Evolutionary conservation across 179 eudicot species (phyloP).

Genomic region (Beta macrorhiza): DNA sequence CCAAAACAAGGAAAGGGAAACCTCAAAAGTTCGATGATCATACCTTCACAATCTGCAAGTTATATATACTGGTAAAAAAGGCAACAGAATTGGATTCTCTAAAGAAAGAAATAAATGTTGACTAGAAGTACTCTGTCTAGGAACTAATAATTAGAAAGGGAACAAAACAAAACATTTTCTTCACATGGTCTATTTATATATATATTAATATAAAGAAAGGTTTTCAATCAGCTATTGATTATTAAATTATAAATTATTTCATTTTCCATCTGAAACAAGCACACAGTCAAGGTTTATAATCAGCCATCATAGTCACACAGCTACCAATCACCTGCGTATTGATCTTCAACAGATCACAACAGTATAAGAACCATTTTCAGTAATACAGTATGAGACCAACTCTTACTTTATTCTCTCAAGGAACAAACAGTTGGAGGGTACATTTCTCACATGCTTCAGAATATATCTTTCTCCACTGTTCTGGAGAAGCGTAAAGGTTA

Average conservation of each 20-base stretch:
- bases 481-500: constrained; percentile 3
- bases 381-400: neutral
- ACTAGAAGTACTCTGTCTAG: neutral
- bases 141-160: constrained; percentile 2
- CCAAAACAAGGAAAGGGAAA: constrained; percentile 14
- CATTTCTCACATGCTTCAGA: constrained; percentile 17
- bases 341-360: constrained; percentile 8
- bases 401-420: neutral
- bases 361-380: neutral
- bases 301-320: constrained; percentile 5
- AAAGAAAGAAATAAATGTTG: constrained; percentile 30
- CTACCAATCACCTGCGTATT: neutral
- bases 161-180: neutral
- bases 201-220: neutral
- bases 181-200: constrained; percentile 11
- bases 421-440: constrained; percentile 12
- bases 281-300: neutral
- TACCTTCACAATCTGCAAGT: constrained; percentile 18
- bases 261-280: neutral
- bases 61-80: constrained; percentile 25
- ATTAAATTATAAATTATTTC: too few relatives aligned
- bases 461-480: neutral
- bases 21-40: constrained; percentile 14
- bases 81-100: constrained; percentile 36
- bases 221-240: neutral